Base-by-base conservation (phyloP, 2,329 filamentous ascomycete genomes). In the Madurella fahalii region DNA sequence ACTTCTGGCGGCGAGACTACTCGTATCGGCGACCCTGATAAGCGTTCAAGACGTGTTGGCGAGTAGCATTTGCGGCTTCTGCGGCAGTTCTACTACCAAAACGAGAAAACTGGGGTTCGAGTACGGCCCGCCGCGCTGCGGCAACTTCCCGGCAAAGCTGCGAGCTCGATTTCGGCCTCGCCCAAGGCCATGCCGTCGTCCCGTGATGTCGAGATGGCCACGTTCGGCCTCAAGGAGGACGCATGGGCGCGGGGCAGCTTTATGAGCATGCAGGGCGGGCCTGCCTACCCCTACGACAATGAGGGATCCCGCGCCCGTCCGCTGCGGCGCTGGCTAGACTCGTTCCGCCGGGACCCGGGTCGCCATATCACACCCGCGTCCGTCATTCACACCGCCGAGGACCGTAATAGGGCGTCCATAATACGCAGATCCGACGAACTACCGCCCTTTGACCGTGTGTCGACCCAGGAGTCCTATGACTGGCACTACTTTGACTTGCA, bases 321-420 rank as follows among this genome's bases (percentile, higher is more conserved):
- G 31, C 3, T 63, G 7, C 54, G 50, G 2, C 75, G 75, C 57
- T 74, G 83, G 64, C 59, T 84, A 62, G 80, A 86, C 69, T 78
- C 80, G 68, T 87, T 88, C 74, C 80, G 79, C 62, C 79, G 83
- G 56, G 83, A 87, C 62, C 80, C 82, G 8, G 68, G 69, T 60
- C 70, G 73, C 52, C 73, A 72, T 54, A 72, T 81, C 60, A 77
- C 77, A 40, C 78, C 42, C 70, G 71, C 52, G 58, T 64, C 52
- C 9, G 53, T 45, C 43, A 44, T 54, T 11, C 37, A 57, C 40
- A 50, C 51, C n/a, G 9, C 50, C 40, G 52, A 51, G 31, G 49
- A 47, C 46, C 43, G 40, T 13, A 44, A 52, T 46, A 40, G 61
- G 40, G 18, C 54, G 20, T 48, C 48, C 30, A 37, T 20, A 5